Percentiles rank a stretch among this genome's conserved stretches.
Conservation (phyloP, 179 eudicot genomes). For the Heliamphora pulchella region DNA sequence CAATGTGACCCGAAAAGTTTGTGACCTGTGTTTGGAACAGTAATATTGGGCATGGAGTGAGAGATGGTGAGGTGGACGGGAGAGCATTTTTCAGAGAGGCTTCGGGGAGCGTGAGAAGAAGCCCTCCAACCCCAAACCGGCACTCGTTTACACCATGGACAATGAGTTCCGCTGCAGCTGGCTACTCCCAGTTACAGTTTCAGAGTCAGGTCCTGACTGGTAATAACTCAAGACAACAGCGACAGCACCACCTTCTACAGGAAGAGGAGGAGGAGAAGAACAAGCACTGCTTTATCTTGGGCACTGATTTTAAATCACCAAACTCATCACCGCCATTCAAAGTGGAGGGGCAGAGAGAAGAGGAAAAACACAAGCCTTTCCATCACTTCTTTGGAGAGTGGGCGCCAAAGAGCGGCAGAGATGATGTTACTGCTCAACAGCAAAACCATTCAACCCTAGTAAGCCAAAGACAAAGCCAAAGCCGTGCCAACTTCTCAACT, state of each 20-base stretch:
- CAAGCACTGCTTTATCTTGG: too few species aligned
- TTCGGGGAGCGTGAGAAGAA: not conserved
- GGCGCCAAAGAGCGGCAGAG: slow-evolving; percentile 32
- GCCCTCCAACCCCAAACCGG: too few species aligned
- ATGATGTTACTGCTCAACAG: slow-evolving; percentile 32
- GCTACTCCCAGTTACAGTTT: slow-evolving; percentile 21
- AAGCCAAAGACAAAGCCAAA: too few species aligned
- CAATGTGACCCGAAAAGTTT: too few species aligned
- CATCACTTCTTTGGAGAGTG: slow-evolving; percentile 55
- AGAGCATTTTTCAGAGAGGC: slow-evolving; percentile 4
- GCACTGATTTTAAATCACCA: slow-evolving; percentile 30
- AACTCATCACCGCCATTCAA: too few species aligned
- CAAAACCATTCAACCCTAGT: slow-evolving; percentile 10
- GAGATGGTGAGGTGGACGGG: slow-evolving; percentile 35
- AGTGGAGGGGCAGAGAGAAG: slow-evolving; percentile 25
- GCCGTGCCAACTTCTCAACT: slow-evolving; percentile 17
- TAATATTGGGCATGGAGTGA: slow-evolving; percentile 36
- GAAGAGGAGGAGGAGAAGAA: too few species aligned
- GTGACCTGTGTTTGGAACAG: slow-evolving; percentile 11
- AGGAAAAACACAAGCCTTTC: slow-evolving; percentile 32
- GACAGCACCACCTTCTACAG: not conserved
- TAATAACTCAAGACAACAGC: not conserved
- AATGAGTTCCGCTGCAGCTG: slow-evolving; percentile 22
- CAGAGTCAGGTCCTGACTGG: too few species aligned
- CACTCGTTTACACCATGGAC: too few species aligned